Evolutionary conservation across 208 protist genomes (phyloP).

Genomic region (Trypanosoma grayi): DNA sequence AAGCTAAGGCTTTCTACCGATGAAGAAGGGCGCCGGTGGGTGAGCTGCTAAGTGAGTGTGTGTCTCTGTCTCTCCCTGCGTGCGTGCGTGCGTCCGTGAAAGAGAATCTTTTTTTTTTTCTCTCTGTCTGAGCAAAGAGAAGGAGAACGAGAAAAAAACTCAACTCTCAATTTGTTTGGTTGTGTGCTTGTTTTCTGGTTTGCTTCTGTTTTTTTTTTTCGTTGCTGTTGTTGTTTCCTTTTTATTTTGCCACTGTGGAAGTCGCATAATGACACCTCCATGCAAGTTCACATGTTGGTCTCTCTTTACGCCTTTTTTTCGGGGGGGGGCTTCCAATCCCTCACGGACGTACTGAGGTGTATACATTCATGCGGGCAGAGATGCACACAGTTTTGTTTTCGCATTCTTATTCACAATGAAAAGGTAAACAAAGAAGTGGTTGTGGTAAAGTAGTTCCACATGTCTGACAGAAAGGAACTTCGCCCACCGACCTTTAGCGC

Average conservation of each 20-base stretch:
- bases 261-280: too few relatives aligned
- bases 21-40: background rate
- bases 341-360: background rate
- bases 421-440: too few relatives aligned
- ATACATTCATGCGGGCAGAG: too few relatives aligned
- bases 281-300: background rate
- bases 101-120: background rate
- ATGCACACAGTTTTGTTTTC: too few relatives aligned
- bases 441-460: too few relatives aligned
- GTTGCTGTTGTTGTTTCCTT: background rate
- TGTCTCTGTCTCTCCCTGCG: background rate
- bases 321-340: background rate
- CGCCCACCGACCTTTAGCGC: background rate
- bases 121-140: background rate
- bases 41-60: background rate
- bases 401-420: too few relatives aligned
- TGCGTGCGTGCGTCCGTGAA: background rate
- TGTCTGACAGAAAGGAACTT: background rate
- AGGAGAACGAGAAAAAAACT: background rate
- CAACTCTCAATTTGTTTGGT: background rate
- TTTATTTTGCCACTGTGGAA: background rate
- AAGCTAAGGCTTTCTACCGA: slow-evolving; percentile 20
- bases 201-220: background rate
- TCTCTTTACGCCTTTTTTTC: background rate
- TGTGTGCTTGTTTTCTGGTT: background rate